Evolutionary conservation across 345 rosid genomes (phyloP).

Genomic region (Ceriops zippeliana): DNA sequence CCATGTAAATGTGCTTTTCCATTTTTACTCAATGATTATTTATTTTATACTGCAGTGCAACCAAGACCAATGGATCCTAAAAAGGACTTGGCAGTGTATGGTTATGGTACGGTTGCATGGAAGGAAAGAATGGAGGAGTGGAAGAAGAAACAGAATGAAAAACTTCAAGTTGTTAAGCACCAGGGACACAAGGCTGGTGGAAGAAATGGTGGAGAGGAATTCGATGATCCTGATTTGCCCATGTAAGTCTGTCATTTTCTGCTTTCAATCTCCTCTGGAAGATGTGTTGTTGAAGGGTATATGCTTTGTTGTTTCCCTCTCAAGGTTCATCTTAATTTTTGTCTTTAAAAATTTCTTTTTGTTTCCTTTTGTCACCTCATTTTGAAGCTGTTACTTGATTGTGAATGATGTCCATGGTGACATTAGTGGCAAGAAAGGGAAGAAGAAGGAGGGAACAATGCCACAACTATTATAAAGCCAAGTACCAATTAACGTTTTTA

Average conservation of each 20-base stretch:
- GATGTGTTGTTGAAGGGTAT: not conserved
- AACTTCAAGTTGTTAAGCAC: constrained; percentile 61
- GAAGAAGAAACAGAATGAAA: constrained; percentile 72
- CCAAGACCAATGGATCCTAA: constrained; percentile 84
- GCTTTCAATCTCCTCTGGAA: not conserved
- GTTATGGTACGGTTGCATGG: constrained; percentile 95
- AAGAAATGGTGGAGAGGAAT: constrained; percentile 39
- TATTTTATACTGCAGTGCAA: constrained; percentile 46
- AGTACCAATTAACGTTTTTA: too few species aligned
- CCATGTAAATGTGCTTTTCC: not conserved
- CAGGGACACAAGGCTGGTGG: constrained; percentile 40
- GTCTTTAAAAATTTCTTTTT: not conserved
- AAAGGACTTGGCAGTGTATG: constrained; percentile 78
- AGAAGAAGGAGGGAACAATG: not conserved
- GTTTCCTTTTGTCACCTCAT: not conserved
- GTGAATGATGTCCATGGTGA: not conserved
- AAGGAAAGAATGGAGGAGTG: constrained; percentile 86
- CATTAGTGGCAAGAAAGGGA: not conserved
- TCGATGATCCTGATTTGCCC: constrained; percentile 68
- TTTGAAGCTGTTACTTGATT: not conserved
- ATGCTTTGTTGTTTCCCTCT: not conserved
- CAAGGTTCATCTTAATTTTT: not conserved
- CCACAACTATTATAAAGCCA: not conserved
- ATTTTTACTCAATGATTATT: constrained; percentile 11
- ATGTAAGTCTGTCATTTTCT: constrained; percentile 38